Percentiles rank a stretch among this genome's conserved stretches.
These are phyloP conservation scores for Akanthomyces dipterigenus DNA, from an alignment of 2,329 filamentous ascomycete species.

Conservation along the genomic window DNA sequence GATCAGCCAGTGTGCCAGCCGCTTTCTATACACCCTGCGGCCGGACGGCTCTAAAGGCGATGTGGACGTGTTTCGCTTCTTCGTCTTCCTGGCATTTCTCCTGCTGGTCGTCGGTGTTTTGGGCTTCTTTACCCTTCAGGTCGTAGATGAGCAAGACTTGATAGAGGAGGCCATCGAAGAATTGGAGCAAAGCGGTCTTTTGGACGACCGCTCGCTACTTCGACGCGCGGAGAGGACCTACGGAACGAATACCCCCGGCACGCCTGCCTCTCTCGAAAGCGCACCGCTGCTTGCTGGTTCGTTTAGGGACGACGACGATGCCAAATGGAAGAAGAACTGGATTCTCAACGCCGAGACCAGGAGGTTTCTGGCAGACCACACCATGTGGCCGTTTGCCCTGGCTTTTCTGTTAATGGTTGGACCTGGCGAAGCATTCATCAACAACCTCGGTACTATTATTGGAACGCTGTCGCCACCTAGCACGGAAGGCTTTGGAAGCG, in stretches of 20 bases:
- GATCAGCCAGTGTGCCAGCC: conserved; percentile 81
- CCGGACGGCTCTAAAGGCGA: conserved; percentile 58
- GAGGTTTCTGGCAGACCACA: conserved; percentile 76
- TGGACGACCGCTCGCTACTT: conserved; percentile 71
- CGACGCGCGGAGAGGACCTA: conserved; percentile 51
- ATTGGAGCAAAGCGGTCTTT: conserved; percentile 78
- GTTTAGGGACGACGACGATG: conserved; percentile 38
- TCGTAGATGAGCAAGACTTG: conserved; percentile 78
- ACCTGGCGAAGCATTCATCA: conserved; percentile 95
- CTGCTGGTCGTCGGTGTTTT: conserved; percentile 64
- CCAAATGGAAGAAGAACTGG: conserved; percentile 73
- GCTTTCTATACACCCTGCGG: conserved; percentile 63
- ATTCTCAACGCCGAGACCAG: conserved; percentile 86
- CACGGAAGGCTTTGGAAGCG: conserved; percentile 31
- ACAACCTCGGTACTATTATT: conserved; percentile 92
- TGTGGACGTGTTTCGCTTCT: conserved; percentile 76
- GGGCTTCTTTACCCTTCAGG: conserved; percentile 65
- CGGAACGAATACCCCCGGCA: conserved; percentile 42
- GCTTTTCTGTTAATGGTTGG: conserved; percentile 92
- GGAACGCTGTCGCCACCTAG: conserved; percentile 67
- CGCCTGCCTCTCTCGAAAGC: conserved; percentile 38
- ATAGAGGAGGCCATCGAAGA: conserved; percentile 89
- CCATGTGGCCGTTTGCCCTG: conserved; percentile 90
- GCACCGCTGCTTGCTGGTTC: conserved; percentile 31
- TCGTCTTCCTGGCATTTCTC: conserved; percentile 73